Conservation (phyloP, 257 asterid genomes). For the Haberlea rhodopensis region DNA sequence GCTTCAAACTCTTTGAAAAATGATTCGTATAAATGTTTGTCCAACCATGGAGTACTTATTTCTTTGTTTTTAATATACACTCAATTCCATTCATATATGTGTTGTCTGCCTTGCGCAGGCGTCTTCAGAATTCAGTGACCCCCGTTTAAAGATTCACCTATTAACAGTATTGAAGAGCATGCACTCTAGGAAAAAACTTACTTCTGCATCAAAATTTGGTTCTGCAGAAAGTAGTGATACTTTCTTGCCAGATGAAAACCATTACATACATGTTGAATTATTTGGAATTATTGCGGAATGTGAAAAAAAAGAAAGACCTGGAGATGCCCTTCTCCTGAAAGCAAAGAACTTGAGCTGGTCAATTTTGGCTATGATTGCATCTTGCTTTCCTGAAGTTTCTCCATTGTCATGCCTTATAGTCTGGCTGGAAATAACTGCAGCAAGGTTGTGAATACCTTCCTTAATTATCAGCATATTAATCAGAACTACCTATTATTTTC, state of each 20-base stretch:
- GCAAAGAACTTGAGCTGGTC: slow-evolving; percentile 98
- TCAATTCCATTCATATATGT: slow-evolving; percentile 23
- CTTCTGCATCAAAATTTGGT: slow-evolving; percentile 49
- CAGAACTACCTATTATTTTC: slow-evolving; percentile 21
- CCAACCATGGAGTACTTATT: slow-evolving; percentile 10
- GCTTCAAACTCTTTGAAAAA: slow-evolving; percentile 30
- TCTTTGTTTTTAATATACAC: slow-evolving; percentile 19
- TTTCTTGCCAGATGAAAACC: slow-evolving; percentile 46
- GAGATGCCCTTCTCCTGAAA: slow-evolving; percentile 86
- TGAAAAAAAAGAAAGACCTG: slow-evolving; percentile 81
- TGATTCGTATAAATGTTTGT: slow-evolving; percentile 14
- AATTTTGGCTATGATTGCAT: slow-evolving; percentile 88
- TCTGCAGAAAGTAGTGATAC: slow-evolving; percentile 44
- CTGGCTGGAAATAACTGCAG: slow-evolving; percentile 98
- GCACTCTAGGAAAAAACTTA: slow-evolving; percentile 61
- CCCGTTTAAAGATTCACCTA: slow-evolving; percentile 77
- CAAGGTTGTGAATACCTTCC: slow-evolving; percentile 57
- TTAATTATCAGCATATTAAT: slow-evolving; percentile 22
- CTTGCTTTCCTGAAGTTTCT: slow-evolving; percentile 91
- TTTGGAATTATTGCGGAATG: slow-evolving; percentile 92
- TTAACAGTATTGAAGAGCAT: slow-evolving; percentile 82
- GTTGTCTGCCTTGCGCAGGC: slow-evolving; percentile 59
- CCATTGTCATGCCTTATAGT: slow-evolving; percentile 81
- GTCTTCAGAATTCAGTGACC: slow-evolving; percentile 74
- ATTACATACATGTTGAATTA: slow-evolving; percentile 71